Base-by-base conservation (phyloP, 345 rosid species). In the Salix viminalis region DNA sequence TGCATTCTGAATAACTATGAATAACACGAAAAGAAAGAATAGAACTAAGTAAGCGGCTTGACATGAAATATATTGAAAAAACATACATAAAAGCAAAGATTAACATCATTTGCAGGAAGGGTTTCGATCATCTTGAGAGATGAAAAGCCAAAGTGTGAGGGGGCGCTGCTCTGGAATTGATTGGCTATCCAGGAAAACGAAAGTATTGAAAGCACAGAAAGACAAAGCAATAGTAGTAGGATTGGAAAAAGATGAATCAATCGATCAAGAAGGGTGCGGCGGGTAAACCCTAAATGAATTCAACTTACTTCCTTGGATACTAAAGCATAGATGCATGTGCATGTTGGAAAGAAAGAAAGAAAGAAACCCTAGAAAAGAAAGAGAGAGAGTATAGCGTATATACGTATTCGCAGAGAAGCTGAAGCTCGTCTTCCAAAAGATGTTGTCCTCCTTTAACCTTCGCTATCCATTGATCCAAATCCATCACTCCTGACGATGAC, bases 401-500 rank as follows among this genome's bases (percentile, higher is more conserved):
- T 83, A 96, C 99, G 76, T 88, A 94, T 92, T 96, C 99, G 86
- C 99, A 96, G 72, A 96, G 97, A 68, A 92, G 97, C 83, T 96
- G 98, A 62, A 96, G 98, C 84, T 96, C 99, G 89, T 94, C 94
- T 75, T 96, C 97, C 75, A 90, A 79, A 19, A 96, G 97, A 76
- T 94, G 97, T 74, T 94, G 94, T 69, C 97, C 98, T 76, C 92
- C 99, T 86, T 96, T 94, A 52, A 94, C 98, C 89, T 94, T 96
- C 3, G 89, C 81, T 65, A 96, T 94, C 99, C 99, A 96, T 82
- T 91, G 94, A 87, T 94, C 98, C 88, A 96, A 94, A 88, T 96
- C 99, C 99, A 96, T 96, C 82, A 42, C 86, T 69, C 60, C 46
- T 30, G 68, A 23, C 24, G 64, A 58, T n/a, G n/a, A 65, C n/a